phyloP scores from a whole-genome alignment of 2,329 filamentous ascomycete species.

The Aspergillus fumigatiaffinis region DNA sequence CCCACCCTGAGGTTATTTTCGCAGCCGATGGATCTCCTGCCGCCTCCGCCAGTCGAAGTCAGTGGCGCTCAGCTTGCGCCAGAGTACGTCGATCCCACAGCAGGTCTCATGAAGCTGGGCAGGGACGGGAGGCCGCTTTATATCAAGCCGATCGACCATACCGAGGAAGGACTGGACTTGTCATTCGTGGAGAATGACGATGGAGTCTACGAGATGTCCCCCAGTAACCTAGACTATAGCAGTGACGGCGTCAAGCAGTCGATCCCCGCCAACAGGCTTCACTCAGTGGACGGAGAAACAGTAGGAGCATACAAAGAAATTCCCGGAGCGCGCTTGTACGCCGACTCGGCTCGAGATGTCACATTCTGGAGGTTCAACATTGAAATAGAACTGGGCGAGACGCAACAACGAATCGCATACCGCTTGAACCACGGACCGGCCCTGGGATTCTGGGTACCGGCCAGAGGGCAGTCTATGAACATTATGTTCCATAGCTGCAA shows the following conservation, averaged over 20 bases:
- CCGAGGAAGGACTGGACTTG: constrained; percentile 73
- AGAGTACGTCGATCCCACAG: constrained; percentile 82
- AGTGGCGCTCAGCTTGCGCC: constrained; percentile 61
- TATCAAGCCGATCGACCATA: constrained; percentile 81
- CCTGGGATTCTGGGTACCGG: constrained; percentile 91
- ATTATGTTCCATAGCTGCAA: constrained; percentile 99
- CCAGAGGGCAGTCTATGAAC: constrained; percentile 82
- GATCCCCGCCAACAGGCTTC: constrained; percentile 46
- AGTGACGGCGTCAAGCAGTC: constrained; percentile 36
- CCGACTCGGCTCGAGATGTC: constrained; percentile 75
- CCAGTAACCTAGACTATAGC: constrained; percentile 42
- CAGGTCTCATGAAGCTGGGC: constrained; percentile 80
- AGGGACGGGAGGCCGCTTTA: constrained; percentile 82
- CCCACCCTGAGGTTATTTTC: constrained; percentile 81
- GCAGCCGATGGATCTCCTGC: constrained; percentile 77
- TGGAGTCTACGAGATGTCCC: constrained; percentile 72
- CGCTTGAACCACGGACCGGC: constrained; percentile 89
- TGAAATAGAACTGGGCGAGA: constrained; percentile 76
- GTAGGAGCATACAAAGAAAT: constrained; percentile 78
- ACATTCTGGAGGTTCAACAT: constrained; percentile 98
- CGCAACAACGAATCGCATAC: constrained; percentile 85
- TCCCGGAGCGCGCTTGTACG: constrained; percentile 74
- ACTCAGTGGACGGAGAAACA: constrained; percentile 68
- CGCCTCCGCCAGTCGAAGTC: constrained; percentile 69
- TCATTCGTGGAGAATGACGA: constrained; percentile 75